Evolutionary conservation across 2,329 filamentous ascomycete genomes (phyloP).

Genomic region (Epichloe coenophiala): DNA sequence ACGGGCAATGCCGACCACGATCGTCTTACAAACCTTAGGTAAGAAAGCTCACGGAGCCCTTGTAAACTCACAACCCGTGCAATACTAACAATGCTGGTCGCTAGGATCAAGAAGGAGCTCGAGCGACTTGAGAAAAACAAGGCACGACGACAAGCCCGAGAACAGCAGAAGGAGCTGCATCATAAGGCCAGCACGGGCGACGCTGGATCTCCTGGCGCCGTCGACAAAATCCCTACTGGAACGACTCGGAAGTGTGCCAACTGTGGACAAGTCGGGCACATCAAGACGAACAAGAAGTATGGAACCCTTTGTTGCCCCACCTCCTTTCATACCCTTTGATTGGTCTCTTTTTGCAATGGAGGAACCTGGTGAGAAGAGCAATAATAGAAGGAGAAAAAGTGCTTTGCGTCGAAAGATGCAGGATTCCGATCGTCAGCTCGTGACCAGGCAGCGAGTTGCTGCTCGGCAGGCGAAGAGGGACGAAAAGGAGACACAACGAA

Average conservation of each 20-base stretch:
- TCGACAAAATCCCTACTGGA: constrained; percentile 43
- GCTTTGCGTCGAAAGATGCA: constrained; percentile 11
- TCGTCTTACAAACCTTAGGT: constrained; percentile 32
- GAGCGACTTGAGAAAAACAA: constrained; percentile 81
- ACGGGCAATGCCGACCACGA: constrained; percentile 38
- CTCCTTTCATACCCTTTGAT: constrained; percentile 18
- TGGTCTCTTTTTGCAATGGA: constrained; percentile 15
- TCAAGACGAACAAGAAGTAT: constrained; percentile 98
- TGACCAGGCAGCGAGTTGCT: constrained; percentile 6
- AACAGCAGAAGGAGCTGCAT: constrained; percentile 67
- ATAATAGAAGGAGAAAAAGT: constrained; percentile 8
- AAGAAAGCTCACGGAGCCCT: constrained; percentile 6
- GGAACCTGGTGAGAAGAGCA: constrained; percentile 6
- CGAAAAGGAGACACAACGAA: constrained; percentile 1
- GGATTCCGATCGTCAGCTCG: constrained; percentile 11
- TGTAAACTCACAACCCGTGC: neutral
- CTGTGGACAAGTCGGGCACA: constrained; percentile 91
- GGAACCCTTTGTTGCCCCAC: constrained; percentile 19
- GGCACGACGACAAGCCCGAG: constrained; percentile 76
- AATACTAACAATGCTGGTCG: neutral
- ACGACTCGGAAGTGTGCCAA: constrained; percentile 93
- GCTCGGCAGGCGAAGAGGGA: constrained; percentile 1
- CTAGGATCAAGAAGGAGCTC: constrained; percentile 47
- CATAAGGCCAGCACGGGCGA: constrained; percentile 30
- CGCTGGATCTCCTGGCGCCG: constrained; percentile 35